Percentiles rank a stretch among this genome's conserved stretches.
phyloP scores from a whole-genome alignment of 1,284 basidiomycete genomes.

The Cutaneotrichosporon cavernicola region DNA sequence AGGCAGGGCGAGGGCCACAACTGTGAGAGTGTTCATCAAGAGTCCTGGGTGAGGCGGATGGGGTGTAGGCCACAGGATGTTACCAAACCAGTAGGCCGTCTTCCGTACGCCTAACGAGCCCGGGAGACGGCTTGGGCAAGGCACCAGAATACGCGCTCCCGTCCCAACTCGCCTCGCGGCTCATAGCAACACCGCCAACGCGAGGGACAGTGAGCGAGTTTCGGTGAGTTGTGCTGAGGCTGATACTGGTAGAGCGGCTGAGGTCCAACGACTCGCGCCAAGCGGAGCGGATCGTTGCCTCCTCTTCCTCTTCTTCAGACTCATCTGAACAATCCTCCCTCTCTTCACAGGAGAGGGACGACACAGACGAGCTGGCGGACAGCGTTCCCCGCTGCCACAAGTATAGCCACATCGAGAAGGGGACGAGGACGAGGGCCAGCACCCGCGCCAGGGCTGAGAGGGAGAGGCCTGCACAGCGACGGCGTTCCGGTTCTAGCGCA shows the following conservation, averaged over 20 bases:
- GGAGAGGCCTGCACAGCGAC: background rate
- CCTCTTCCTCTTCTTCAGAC: background rate
- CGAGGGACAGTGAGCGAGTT: background rate
- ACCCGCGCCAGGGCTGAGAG: background rate
- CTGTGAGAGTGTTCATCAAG: background rate
- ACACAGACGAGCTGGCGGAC: background rate
- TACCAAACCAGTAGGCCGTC: slow-evolving; percentile 7
- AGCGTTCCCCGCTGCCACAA: background rate
- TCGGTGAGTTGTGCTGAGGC: background rate
- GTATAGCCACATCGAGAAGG: background rate
- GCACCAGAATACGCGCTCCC: background rate
- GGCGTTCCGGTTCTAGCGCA: background rate
- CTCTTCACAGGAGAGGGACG: background rate
- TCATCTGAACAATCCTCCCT: background rate
- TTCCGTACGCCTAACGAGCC: slow-evolving; percentile 1
- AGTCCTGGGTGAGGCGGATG: background rate
- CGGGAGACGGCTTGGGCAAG: background rate
- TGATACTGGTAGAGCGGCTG: background rate
- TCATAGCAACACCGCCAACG: background rate
- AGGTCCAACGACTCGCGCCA: background rate
- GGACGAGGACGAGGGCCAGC: slow-evolving; percentile 5
- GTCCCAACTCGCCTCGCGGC: slow-evolving; percentile 2
- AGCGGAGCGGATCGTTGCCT: background rate
- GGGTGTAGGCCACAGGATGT: background rate
- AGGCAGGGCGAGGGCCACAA: no score